These are phyloP conservation scores for Alternaria ventricosa DNA, from an alignment of 2,329 filamentous ascomycete species.

Conservation along the genomic window DNA sequence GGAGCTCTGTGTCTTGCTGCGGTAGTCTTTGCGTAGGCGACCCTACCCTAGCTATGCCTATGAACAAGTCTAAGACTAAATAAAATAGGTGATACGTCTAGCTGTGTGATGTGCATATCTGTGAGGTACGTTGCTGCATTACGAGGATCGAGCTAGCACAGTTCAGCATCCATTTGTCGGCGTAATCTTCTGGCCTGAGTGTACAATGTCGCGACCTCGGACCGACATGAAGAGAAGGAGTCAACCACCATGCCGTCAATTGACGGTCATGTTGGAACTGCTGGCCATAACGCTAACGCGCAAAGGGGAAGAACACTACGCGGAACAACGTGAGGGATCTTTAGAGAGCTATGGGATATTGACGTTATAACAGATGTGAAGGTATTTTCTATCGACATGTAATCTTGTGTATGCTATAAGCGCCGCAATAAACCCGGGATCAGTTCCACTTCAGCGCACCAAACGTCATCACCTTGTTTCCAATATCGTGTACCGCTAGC, in stretches of 20 bases:
- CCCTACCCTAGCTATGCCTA: not conserved
- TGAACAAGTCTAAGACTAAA: not conserved
- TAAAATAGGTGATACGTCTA: not conserved
- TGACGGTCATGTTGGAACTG: not conserved
- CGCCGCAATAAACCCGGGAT: accelerated
- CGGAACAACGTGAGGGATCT: accelerated
- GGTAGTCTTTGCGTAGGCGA: not conserved
- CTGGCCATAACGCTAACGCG: not conserved
- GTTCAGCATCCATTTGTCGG: not conserved
- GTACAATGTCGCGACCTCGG: not conserved
- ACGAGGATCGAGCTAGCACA: not conserved
- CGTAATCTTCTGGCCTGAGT: not conserved
- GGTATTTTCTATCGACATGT: not conserved
- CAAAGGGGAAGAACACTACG: not conserved
- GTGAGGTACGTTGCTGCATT: not conserved
- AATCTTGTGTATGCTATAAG: not conserved
- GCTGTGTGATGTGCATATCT: not conserved
- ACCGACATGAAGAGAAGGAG: not conserved
- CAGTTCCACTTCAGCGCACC: not conserved
- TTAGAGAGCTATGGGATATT: not conserved
- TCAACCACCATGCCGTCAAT: too few relatives aligned
- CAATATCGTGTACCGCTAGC: not conserved
- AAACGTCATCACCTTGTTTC: not conserved
- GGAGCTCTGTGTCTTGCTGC: not conserved
- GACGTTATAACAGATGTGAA: not conserved